Evolutionary conservation across 176 grass and related monocot species (phyloP), one percentile per base, ranked within the genome.

Genomic region (Triticum turgidum): DNA sequence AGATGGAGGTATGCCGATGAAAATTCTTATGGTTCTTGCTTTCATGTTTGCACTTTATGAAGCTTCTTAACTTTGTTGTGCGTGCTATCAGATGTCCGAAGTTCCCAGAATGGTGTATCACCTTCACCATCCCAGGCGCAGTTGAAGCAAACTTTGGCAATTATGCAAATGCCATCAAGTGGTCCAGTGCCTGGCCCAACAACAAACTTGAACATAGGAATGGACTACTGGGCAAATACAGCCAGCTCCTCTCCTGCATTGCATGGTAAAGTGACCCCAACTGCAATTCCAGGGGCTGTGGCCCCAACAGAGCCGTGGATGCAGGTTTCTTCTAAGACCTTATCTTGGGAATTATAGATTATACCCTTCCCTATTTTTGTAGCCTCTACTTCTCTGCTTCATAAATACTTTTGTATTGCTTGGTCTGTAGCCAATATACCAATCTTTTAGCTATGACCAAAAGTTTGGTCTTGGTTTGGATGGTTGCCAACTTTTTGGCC

Each of bases 201-300:
- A 49, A 95, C 95, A 78, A 95, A 93, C 81, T 85, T 98, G 84
- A 95, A 93, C 49, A 95, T 95, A 69, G 95, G 96, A 52, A 98
- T 98, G 93, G 92, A 96, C 56, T 94, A 92, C 63, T 96, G 90
- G 96, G 79, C 68, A 18, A 85, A 89, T 80, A 79, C 86, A 85
- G 77, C 90, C 85, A 92, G 78, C 34, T 86, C 88, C 20, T 69
- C 83, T 73, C 84, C 91, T 34, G 69, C 83, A 86, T 77, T 90
- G 69, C 87, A 80, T 73, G 87, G 83, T 69, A 98, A 89, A 86
- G 85, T 68, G 82, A 79, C 87, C 13, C 49, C 77, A n/a, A 83
- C 85, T 59, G 51, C 84, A 66, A 84, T 91, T 73, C 61, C 88
- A 62, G 89, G 92, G 65, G 69, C 88, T 77, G 67, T 77, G 15